A percentile compares a stretch with the other conserved stretches of the same genome.
These are phyloP conservation scores for Botrytis pseudocinerea DNA, from an alignment of 2,329 filamentous ascomycete genomes.

Conservation along the genomic window DNA sequence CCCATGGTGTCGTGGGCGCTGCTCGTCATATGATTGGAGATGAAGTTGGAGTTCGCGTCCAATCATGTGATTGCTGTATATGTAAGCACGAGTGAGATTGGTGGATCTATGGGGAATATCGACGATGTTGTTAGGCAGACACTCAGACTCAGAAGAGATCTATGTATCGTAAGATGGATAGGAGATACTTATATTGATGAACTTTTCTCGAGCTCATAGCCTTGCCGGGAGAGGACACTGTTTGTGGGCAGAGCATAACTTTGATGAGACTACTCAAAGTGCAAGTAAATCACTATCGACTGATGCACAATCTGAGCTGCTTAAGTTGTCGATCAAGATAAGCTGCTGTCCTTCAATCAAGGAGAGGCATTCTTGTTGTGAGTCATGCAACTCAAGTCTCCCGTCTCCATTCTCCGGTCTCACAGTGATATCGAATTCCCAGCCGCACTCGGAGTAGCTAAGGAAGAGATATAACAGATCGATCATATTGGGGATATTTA, in stretches of 20 bases:
- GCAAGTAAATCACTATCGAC: neutral
- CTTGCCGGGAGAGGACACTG: neutral
- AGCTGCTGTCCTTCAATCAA: accelerated
- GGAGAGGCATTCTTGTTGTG: accelerated
- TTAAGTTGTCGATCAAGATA: neutral
- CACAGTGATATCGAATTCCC: neutral
- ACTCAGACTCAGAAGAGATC: neutral
- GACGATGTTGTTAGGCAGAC: neutral
- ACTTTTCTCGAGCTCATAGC: neutral
- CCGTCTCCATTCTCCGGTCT: neutral
- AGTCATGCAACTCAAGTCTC: neutral
- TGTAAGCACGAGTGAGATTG: neutral
- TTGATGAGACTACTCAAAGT: neutral
- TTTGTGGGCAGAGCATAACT: neutral
- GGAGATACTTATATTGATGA: neutral
- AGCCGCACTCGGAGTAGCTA: neutral
- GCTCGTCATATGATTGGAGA: neutral
- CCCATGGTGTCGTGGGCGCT: neutral
- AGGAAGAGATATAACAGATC: accelerated
- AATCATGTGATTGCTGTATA: neutral
- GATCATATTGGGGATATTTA: accelerated
- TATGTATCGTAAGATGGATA: neutral
- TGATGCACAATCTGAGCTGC: neutral
- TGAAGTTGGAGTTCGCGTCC: neutral
- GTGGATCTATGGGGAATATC: neutral